Conservation (phyloP, 352 stramenopile genomes). For the Pythium periplocum region DNA sequence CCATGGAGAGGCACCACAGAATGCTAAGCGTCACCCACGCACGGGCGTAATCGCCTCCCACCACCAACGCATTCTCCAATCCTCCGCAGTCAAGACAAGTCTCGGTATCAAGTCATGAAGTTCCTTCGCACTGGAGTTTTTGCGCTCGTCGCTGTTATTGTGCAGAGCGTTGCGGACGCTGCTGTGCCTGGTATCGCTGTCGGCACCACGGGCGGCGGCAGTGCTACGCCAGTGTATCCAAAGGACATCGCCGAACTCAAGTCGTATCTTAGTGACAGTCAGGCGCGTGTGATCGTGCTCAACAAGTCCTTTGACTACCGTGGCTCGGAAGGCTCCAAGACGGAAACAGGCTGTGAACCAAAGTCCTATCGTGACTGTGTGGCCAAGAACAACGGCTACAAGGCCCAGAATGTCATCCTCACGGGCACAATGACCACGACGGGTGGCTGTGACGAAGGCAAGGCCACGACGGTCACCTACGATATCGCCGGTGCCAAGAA, state of each 20-base stretch:
- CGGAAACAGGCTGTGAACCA: slow-evolving; percentile 39
- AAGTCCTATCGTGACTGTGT: slow-evolving; percentile 34
- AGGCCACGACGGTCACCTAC: slow-evolving; percentile 31
- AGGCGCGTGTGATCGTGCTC: slow-evolving; percentile 46
- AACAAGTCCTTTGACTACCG: slow-evolving; percentile 45
- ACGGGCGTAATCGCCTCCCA: no score
- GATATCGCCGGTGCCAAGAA: slow-evolving; percentile 30
- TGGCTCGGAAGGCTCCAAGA: slow-evolving; percentile 40
- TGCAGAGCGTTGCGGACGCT: neutral
- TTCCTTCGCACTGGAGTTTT: no score
- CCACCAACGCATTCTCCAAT: no score
- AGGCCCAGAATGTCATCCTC: slow-evolving; percentile 51
- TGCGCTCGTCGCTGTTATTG: no score
- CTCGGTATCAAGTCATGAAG: no score
- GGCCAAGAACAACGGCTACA: slow-evolving; percentile 46
- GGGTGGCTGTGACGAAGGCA: slow-evolving; percentile 34
- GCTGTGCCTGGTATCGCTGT: slow-evolving; percentile 19
- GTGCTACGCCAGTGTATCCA: slow-evolving; percentile 25
- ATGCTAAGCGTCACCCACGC: no score
- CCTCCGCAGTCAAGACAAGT: no score
- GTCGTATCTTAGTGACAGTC: slow-evolving; percentile 30
- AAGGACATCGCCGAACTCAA: slow-evolving; percentile 34
- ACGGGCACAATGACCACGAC: slow-evolving; percentile 46
- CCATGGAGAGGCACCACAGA: no score
- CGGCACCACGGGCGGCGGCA: slow-evolving; percentile 37